These are phyloP conservation scores for Aspergillus fumigatus DNA, from an alignment of 2,329 filamentous ascomycete species.

Conservation along the genomic window DNA sequence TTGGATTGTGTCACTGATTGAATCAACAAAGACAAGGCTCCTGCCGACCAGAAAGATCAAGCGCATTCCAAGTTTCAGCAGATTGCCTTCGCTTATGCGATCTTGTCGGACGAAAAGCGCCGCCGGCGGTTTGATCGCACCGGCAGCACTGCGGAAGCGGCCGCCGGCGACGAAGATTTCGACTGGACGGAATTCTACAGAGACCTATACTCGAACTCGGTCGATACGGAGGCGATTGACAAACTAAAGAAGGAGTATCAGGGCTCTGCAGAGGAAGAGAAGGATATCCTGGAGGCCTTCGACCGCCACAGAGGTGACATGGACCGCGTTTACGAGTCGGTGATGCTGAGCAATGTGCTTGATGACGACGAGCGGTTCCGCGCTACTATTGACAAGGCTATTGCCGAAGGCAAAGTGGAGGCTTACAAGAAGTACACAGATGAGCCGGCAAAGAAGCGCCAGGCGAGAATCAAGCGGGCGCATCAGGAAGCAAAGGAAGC, in stretches of 20 bases:
- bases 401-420: conserved; percentile 63
- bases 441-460: conserved; percentile 64
- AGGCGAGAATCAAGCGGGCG: conserved; percentile 57
- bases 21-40: conserved; percentile 64
- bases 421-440: conserved; percentile 65
- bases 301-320: conserved; percentile 68
- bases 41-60: conserved; percentile 60
- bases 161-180: conserved; percentile 70
- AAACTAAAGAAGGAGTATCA: conserved; percentile 76
- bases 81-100: conserved; percentile 88
- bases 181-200: conserved; percentile 88
- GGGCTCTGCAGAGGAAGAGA: conserved; percentile 76
- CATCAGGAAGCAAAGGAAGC: conserved; percentile 68
- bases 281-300: conserved; percentile 73
- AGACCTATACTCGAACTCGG: conserved; percentile 71
- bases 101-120: conserved; percentile 77
- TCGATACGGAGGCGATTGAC: conserved; percentile 70
- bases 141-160: conserved; percentile 78
- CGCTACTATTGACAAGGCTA: conserved; percentile 73
- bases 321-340: conserved; percentile 68
- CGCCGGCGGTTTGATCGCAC: conserved; percentile 86
- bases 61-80: conserved; percentile 82
- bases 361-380: conserved; percentile 85
- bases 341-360: conserved; percentile 81
- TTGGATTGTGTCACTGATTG: background rate